Evolutionary conservation across 352 stramenopile genomes (phyloP).

Genomic region (Phytophthora litchii): DNA sequence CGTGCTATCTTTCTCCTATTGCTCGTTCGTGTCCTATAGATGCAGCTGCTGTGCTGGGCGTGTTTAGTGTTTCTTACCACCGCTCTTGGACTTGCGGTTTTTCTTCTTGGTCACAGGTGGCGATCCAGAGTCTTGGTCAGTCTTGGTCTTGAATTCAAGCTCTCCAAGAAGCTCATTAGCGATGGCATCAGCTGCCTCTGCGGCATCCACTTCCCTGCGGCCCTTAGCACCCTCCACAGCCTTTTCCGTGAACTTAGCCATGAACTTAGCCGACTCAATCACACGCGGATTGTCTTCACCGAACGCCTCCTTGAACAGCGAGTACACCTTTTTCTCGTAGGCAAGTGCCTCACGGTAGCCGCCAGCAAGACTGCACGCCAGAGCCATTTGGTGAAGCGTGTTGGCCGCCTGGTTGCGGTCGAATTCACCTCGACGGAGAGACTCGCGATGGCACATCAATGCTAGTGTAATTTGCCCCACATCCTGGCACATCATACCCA

Average conservation of each 20-base stretch:
- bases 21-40: conserved; percentile 4
- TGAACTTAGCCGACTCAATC: conserved; percentile 82
- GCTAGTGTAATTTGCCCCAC: conserved; percentile 86
- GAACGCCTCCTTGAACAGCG: conserved; percentile 82
- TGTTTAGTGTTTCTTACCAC: conserved; percentile 73
- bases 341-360: conserved; percentile 86
- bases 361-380: conserved; percentile 78
- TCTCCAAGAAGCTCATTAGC: conserved; percentile 79
- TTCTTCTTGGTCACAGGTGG: conserved; percentile 60
- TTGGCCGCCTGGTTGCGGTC: conserved; percentile 87
- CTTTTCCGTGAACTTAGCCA: conserved; percentile 87
- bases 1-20: conserved; percentile 26
- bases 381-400: conserved; percentile 89
- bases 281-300: conserved; percentile 83
- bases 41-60: background rate
- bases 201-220: conserved; percentile 77
- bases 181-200: conserved; percentile 75
- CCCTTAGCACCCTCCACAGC: conserved; percentile 88
- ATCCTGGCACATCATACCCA: conserved; percentile 95
- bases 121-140: conserved; percentile 33
- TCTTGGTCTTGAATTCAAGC: conserved; percentile 67
- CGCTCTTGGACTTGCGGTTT: conserved; percentile 66
- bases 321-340: conserved; percentile 91
- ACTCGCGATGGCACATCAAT: conserved; percentile 88
- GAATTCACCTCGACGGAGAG: conserved; percentile 85